These are phyloP conservation scores for Cladophialophora exuberans DNA, from an alignment of 2,329 filamentous ascomycete genomes.

Conservation along the genomic window DNA sequence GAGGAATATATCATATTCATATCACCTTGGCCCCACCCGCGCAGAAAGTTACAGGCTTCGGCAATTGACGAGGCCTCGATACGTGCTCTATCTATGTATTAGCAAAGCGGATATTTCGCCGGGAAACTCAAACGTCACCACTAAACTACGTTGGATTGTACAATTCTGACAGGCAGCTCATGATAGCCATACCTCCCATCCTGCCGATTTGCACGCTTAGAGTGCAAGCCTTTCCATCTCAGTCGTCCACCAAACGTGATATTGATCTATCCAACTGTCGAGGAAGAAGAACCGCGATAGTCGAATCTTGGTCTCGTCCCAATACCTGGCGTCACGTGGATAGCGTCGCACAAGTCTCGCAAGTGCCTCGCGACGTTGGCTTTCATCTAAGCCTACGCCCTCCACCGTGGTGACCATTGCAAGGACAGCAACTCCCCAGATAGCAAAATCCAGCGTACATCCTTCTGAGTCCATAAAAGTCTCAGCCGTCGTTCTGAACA, in stretches of 20 bases:
- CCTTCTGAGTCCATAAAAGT: not conserved
- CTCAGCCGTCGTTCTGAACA: not conserved
- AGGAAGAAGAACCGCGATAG: not conserved
- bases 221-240: not conserved
- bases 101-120: no score
- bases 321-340: not conserved
- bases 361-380: not conserved
- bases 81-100: no score
- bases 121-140: no score
- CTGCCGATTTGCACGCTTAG: not conserved
- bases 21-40: no score
- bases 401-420: not conserved
- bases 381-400: not conserved
- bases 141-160: no score
- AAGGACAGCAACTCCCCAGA: not conserved
- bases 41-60: no score
- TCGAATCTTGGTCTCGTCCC: not conserved
- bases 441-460: not conserved
- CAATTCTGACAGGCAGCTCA: no score
- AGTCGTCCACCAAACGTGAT: not conserved
- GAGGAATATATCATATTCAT: no score
- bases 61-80: no score
- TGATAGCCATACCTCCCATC: no score
- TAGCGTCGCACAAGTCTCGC: not conserved
- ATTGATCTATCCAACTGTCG: not conserved